These are phyloP conservation scores for Papiliotrema fonsecae DNA, from an alignment of 1,284 basidiomycete genomes.

Conservation along the genomic window DNA sequence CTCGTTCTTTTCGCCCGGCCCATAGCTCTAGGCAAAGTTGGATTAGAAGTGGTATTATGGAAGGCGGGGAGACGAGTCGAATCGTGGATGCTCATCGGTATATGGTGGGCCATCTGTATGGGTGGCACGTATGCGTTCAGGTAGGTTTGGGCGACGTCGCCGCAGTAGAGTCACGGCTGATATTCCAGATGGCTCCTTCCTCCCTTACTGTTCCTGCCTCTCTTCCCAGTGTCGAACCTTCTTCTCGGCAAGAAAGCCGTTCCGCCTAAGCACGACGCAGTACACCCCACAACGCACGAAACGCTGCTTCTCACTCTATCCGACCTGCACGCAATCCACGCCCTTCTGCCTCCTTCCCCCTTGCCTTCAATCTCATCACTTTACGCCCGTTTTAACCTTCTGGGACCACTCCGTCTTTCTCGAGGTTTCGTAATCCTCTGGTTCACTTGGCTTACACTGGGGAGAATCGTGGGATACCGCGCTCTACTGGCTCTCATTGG, in stretches of 20 bases:
- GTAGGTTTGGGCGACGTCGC: conserved; percentile 47
- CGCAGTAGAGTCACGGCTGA: neutral
- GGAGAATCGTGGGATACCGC: conserved; percentile 27
- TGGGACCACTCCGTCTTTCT: conserved; percentile 28
- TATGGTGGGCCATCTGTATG: conserved; percentile 75
- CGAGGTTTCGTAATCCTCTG: conserved; percentile 43
- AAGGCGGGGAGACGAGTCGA: conserved; percentile 57
- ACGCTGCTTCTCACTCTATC: conserved; percentile 51
- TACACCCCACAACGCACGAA: conserved; percentile 58
- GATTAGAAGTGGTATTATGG: conserved; percentile 62
- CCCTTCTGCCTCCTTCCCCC: conserved; percentile 39
- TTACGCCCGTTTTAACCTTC: conserved; percentile 34
- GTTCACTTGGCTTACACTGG: conserved; percentile 40
- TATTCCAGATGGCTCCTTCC: conserved; percentile 45
- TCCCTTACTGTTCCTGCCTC: conserved; percentile 32
- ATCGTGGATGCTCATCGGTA: conserved; percentile 61
- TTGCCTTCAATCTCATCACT: conserved; percentile 16
- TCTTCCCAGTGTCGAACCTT: conserved; percentile 33
- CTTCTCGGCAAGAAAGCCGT: conserved; percentile 44
- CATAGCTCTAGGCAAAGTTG: conserved; percentile 53
- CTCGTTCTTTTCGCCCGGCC: conserved; percentile 52
- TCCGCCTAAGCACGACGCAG: conserved; percentile 11
- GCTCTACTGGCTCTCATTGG: conserved; percentile 39
- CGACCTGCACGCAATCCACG: conserved; percentile 45
- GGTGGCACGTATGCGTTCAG: conserved; percentile 56